Base-by-base conservation (phyloP, 495 filamentous ascomycete species). In the Mycothermus thermophilus region DNA sequence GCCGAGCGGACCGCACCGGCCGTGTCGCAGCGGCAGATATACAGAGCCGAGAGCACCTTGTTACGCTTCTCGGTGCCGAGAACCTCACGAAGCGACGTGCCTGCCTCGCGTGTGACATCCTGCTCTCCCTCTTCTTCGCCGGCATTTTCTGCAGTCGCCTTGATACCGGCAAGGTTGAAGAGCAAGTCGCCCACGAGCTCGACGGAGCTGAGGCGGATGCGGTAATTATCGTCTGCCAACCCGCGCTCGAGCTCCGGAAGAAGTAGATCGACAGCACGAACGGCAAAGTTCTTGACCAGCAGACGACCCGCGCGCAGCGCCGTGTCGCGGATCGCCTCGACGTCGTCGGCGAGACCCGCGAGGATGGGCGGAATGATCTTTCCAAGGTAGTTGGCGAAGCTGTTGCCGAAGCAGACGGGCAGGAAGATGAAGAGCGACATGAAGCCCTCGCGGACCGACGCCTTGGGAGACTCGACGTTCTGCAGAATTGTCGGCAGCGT, bases 401-500 rank as follows among this genome's bases (percentile, higher is more conserved):
- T 93, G 67, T 96, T 96, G 45, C 90, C 90, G 52, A 97, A 97
- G 59, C 90, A 97, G 37, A 92, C 92, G 12, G 90, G 90, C 59
- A 97, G 74, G 69, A 93, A 97, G 44, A 97, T 95, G 61, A 97
- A 97, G 26, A 97, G 71, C 18, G 90, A 93, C 90, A 97, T 97
- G 67, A 96, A 97, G 23, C 90, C 90, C 66, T 97, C 90, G 40
- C 90, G 77, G 39, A 95, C 83, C 42, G 83, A 69, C 13, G 90
- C 57, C 56, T 94, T 96, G 33, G 83, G 70, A 49, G 90, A 96
- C 43, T 81, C 75, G 32, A 92, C 87, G 45, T 97, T 97, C 51
- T 97, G 90, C 17, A 97, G 60, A 40, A 97, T 94, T 5, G 90
- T 96, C 31, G 90, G 92, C 34, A 97, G 60, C 2, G 87, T 97